These are phyloP conservation scores for Scytalidium lignicola DNA, from an alignment of 2,329 filamentous ascomycete genomes.

Conservation along the genomic window DNA sequence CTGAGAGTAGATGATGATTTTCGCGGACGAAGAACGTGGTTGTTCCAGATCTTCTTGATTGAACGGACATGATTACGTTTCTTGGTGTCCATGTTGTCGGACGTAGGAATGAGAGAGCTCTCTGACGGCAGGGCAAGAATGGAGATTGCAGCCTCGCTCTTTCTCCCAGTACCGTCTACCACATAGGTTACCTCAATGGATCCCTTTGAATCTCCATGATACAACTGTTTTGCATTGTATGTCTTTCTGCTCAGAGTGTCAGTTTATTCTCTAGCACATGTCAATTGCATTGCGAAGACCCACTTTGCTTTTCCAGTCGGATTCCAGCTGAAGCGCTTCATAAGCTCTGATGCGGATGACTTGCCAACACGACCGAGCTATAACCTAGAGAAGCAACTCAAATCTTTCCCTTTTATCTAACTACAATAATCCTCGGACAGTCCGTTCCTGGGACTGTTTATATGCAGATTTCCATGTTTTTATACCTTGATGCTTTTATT, in stretches of 20 bases:
- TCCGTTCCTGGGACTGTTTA: no score
- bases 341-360: neutral
- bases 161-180: neutral
- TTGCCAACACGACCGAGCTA: neutral
- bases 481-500: no score
- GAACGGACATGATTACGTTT: neutral
- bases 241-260: neutral
- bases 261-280: neutral
- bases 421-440: no score
- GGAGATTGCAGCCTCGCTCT: neutral
- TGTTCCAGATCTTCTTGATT: neutral
- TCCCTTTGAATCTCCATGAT: neutral
- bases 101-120: neutral
- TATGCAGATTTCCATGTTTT: no score
- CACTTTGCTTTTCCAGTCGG: neutral
- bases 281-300: neutral
- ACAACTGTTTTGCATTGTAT: neutral
- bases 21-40: neutral
- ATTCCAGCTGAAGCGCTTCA: neutral
- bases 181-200: neutral
- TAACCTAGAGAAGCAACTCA: neutral
- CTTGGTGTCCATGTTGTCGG: neutral
- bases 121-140: neutral
- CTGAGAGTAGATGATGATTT: neutral
- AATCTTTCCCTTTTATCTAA: no score